These are phyloP conservation scores for Aspergillus nomiae DNA, from an alignment of 2,329 filamentous ascomycete genomes.

Conservation along the genomic window DNA sequence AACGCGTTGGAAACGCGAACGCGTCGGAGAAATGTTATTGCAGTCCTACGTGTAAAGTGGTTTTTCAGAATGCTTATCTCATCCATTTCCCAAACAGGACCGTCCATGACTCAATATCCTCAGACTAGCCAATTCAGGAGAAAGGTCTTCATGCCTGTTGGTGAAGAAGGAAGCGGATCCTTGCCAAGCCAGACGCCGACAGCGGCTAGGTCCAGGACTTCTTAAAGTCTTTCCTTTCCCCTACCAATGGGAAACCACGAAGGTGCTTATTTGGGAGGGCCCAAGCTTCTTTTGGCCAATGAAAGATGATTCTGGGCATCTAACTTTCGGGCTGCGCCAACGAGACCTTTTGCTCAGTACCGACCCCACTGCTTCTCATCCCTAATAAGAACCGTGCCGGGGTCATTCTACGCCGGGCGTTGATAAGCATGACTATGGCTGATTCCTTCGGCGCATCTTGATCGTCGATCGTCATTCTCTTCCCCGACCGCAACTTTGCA, in stretches of 20 bases:
- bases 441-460: neutral
- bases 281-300: conserved; percentile 13
- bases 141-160: conserved; percentile 16
- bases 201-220: neutral
- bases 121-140: conserved; percentile 12
- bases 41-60: conserved; percentile 37
- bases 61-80: conserved; percentile 20
- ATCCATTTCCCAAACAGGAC: conserved; percentile 1
- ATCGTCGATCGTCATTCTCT: neutral
- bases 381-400: conserved; percentile 10
- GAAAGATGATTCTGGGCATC: neutral
- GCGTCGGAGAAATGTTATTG: conserved; percentile 26
- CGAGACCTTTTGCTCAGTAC: conserved; percentile 14
- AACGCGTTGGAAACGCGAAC: conserved; percentile 9
- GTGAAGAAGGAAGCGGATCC: conserved; percentile 20
- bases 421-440: conserved; percentile 5
- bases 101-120: neutral
- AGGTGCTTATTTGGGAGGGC: conserved; percentile 2
- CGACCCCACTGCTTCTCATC: conserved; percentile 11
- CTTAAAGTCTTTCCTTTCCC: neutral
- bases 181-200: conserved; percentile 8
- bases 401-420: conserved; percentile 3
- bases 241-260: conserved; percentile 11
- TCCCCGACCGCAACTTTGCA: conserved; percentile 4
- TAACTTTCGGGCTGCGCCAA: conserved; percentile 18